These are phyloP conservation scores for Pseudohalonectria lignicola DNA, from an alignment of 2,329 filamentous ascomycete species.

Conservation along the genomic window DNA sequence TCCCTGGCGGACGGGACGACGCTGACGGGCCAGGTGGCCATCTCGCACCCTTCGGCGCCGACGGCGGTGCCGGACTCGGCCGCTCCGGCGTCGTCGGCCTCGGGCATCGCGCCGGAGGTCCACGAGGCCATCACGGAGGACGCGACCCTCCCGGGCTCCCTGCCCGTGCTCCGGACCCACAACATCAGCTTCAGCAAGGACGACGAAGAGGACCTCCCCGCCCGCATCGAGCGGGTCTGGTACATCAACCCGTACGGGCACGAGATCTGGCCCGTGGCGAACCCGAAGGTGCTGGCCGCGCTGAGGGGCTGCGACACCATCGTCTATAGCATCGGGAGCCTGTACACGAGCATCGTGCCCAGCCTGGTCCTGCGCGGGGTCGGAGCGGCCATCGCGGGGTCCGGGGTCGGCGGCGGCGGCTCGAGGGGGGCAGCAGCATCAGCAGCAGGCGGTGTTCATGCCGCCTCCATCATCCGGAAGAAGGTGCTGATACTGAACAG, in stretches of 20 bases:
- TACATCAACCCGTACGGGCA: slow-evolving; percentile 99
- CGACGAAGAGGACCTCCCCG: slow-evolving; percentile 62
- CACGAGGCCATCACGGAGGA: slow-evolving; percentile 60
- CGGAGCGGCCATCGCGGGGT: slow-evolving; percentile 36
- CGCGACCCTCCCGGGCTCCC: slow-evolving; percentile 68
- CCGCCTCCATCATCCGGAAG: slow-evolving; percentile 25
- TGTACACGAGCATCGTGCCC: slow-evolving; percentile 84
- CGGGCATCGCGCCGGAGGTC: slow-evolving; percentile 21
- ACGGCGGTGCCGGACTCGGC: slow-evolving; percentile 35
- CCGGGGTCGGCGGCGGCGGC: slow-evolving; percentile 53
- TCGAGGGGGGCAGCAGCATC: background rate
- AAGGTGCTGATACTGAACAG: slow-evolving; percentile 84
- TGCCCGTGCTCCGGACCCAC: slow-evolving; percentile 68
- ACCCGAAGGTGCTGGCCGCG: slow-evolving; percentile 65
- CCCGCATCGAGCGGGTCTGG: slow-evolving; percentile 75
- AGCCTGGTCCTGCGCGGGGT: slow-evolving; percentile 69
- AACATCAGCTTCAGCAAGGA: slow-evolving; percentile 76
- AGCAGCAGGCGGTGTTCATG: no score
- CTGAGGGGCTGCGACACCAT: slow-evolving; percentile 55
- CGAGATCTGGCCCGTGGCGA: slow-evolving; percentile 77
- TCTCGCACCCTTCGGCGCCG: slow-evolving; percentile 68
- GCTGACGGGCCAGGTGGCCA: slow-evolving; percentile 87
- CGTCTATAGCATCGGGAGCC: slow-evolving; percentile 85
- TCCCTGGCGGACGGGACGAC: slow-evolving; percentile 63
- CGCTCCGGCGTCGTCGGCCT: slow-evolving; percentile 17